Evolutionary conservation across 73 alveolate genomes (phyloP).

Genomic region (Tetrahymena elliotti): DNA sequence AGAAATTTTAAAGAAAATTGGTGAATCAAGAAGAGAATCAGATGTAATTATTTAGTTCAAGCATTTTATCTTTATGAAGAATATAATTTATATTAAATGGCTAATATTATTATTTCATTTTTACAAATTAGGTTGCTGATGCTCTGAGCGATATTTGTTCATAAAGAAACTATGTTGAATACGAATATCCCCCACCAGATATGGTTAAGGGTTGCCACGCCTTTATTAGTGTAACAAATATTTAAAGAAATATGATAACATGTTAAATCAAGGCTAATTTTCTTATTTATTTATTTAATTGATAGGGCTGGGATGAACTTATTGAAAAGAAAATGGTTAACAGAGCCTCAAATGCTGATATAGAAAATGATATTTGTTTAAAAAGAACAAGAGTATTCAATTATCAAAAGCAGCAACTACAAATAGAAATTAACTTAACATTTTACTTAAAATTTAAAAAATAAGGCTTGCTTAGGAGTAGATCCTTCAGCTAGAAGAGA

Average conservation of each 20-base stretch:
- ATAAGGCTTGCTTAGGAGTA: background rate
- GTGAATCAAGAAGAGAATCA: conserved; percentile 20
- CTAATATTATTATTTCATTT: background rate
- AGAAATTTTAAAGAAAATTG: conserved; percentile 23
- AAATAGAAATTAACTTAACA: no score
- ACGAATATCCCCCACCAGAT: conserved; percentile 43
- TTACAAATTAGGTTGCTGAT: background rate
- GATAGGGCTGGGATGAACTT: background rate
- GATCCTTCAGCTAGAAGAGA: background rate
- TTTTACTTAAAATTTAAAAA: background rate
- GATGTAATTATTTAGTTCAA: background rate
- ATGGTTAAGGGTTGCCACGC: background rate
- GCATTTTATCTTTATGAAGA: background rate
- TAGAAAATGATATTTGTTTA: background rate
- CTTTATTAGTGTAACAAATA: background rate
- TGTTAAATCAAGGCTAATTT: background rate
- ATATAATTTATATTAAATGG: background rate
- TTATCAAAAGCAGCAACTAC: background rate
- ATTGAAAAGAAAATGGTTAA: background rate
- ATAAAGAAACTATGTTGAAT: conserved; percentile 7
- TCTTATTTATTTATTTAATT: background rate
- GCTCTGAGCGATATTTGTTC: conserved; percentile 11
- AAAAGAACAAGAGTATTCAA: background rate
- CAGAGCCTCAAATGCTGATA: background rate
- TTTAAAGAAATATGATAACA: background rate